Conservation (phyloP, 768 basidiomycete genomes). For the Boletus subcaerulescens region DNA sequence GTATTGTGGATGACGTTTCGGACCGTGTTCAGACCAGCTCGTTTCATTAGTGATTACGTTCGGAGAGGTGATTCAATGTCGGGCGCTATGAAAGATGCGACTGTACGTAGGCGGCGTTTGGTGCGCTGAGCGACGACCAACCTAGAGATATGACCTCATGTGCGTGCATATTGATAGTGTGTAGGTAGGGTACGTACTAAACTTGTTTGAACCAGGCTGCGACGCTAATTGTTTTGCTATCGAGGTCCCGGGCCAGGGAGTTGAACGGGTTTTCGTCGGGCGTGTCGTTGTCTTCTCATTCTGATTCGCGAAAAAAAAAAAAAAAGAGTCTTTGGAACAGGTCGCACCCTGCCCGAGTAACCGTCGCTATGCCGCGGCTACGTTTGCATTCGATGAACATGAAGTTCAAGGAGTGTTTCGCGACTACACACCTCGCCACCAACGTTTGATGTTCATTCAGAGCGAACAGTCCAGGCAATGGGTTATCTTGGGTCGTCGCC, state of each 20-base stretch:
- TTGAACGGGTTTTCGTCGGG: slow-evolving; percentile 10
- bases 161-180: background rate
- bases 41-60: slow-evolving; percentile 13
- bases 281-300: slow-evolving; percentile 1
- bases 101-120: background rate
- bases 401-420: too few relatives aligned
- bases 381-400: too few relatives aligned
- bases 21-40: background rate
- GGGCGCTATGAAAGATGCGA: slow-evolving; percentile 10
- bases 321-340: too few relatives aligned
- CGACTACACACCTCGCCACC: too few relatives aligned
- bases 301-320: background rate
- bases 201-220: background rate
- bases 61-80: background rate
- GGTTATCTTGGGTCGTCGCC: too few relatives aligned
- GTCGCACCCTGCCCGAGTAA: too few relatives aligned
- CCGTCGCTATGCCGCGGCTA: too few relatives aligned
- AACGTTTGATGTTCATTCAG: too few relatives aligned
- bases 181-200: background rate
- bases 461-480: too few relatives aligned
- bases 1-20: background rate
- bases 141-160: slow-evolving; percentile 6
- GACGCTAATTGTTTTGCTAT: too few relatives aligned
- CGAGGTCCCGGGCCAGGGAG: background rate
- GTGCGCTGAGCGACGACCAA: too few relatives aligned